Conservation (phyloP, 2,329 filamentous ascomycete genomes). For the Aspergillus pseudoterreus region DNA sequence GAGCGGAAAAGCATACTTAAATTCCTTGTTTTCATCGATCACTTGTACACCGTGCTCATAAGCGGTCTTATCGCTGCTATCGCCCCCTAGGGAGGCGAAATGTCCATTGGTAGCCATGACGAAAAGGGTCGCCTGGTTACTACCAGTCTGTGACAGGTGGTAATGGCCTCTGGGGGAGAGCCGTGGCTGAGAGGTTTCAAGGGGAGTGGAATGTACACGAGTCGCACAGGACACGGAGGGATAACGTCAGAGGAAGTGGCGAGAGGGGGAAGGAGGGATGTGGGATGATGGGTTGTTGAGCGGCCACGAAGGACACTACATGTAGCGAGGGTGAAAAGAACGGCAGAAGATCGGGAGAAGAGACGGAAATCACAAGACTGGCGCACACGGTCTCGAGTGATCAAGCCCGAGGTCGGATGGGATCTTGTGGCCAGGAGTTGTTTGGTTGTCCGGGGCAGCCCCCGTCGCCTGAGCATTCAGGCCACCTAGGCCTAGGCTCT, state of each 20-base stretch:
- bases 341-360: background rate
- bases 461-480: conserved; percentile 15
- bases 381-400: background rate
- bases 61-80: conserved; percentile 31
- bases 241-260: conserved; percentile 13
- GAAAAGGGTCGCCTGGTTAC: conserved; percentile 6
- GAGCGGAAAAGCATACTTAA: conserved; percentile 66
- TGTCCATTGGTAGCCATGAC: conserved; percentile 45
- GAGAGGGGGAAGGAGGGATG: background rate
- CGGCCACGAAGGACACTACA: background rate
- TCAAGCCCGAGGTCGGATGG: conserved; percentile 10
- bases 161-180: background rate
- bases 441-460: conserved; percentile 7
- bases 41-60: conserved; percentile 97
- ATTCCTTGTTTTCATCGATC: conserved; percentile 91
- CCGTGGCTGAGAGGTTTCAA: background rate
- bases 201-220: background rate
- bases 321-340: background rate
- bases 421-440: conserved; percentile 9
- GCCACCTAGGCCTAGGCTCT: conserved; percentile 7
- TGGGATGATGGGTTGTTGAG: background rate
- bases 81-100: conserved; percentile 41
- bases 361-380: conserved; percentile 10
- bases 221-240: conserved; percentile 1
- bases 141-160: background rate